Evolutionary conservation across 2,329 filamentous ascomycete species (phyloP), one percentile per base, ranked within the genome.

Genomic region (Microcyclospora pomicola): DNA sequence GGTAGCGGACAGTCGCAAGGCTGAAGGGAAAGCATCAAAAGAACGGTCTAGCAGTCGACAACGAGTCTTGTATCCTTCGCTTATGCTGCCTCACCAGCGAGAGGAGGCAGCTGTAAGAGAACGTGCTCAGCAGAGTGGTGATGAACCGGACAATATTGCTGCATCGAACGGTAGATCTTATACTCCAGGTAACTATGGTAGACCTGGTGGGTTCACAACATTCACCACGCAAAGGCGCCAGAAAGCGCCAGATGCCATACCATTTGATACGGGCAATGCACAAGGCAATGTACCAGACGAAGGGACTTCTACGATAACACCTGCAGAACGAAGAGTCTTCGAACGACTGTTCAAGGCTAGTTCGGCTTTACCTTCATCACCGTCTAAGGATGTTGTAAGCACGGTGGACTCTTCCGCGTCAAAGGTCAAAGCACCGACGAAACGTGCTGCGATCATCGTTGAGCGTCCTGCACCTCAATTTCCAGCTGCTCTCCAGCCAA

Each of bases 241-340:
- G 19, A 24, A 4, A 24, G 14, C 12, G 4, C 12, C 12, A 9
- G 30, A 31, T n/a, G 12, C 12, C 30, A 31, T 31, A 4, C 30
- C 30, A 6, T 31, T 31, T 9, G 30, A 31, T 31, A 31, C 5
- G 30, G 4, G 9, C 14, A 24, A 5, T 7, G 19, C 19, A 7
- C 19, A 24, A 7, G 19, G 19, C 19, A 24, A 5, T 5, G 19
- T 35, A 12, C 6, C 35, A 15, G 37, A 43, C 15, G 16, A 34
- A 7, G 35, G 29, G 16, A 38, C 36, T 10, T 43, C 45, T 1
- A 48, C 46, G 24, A 43, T 48, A 33, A 48, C 46, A 15, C 46
- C 46, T 5, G 13, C 33, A n/a, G 46, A 48, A 34, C 28, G 35
- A 14, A 41, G 39, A 29, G 40, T 37, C 2, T 48, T 48, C 29